Evolutionary conservation across 257 asterid genomes (phyloP), one percentile per base, ranked within the genome.

Genomic region (Anisodus acutangulus): DNA sequence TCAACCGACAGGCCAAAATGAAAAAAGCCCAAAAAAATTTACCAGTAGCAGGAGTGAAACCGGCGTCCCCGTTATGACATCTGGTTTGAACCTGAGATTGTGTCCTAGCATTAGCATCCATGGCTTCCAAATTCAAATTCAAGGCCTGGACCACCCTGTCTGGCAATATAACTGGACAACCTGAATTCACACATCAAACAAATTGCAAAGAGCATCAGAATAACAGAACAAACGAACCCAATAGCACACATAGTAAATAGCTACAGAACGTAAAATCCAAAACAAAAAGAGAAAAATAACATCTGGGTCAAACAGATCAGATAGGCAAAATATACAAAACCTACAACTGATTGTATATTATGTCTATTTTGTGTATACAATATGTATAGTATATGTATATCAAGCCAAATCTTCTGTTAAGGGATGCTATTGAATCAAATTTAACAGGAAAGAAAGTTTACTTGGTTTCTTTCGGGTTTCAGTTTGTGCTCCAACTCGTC

Each of bases 131-230:
- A 80, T 93, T 94, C 89, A 89, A 86, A 83, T 92, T 94, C 88
- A 93, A 62, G 39, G 97, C 94, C 9, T 90, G 93, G 84, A 90
- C 95, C 85, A 94, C 97, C 79, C 88, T 85, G 83, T 92, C 97
- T 0, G 97, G 97, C 9, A 93, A 64, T 49, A 90, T 69, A n/a
- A 92, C 96, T 0, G 95, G 87, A 80, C 93, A 91, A 8, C 87
- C 97, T 93, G 90, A 22, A 47, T n/a, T 64, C 19, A n/a, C 54
- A 66, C 22, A 22, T 80, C n/a, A 53, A 57, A 79, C 5, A 64
- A n/a, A 59, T 59, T 10, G 49, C 13, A 3, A 53, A 26, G 9
- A 2, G 43, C 4, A 59, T 62, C 22, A 62, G 47, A 19, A n/a
- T 3, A 62, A 6, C 58, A 64, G 59, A 81, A 63, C 45, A 59